These are phyloP conservation scores for Dendrostoma leiphaemia DNA, from an alignment of 2,329 filamentous ascomycete species.

Conservation along the genomic window DNA sequence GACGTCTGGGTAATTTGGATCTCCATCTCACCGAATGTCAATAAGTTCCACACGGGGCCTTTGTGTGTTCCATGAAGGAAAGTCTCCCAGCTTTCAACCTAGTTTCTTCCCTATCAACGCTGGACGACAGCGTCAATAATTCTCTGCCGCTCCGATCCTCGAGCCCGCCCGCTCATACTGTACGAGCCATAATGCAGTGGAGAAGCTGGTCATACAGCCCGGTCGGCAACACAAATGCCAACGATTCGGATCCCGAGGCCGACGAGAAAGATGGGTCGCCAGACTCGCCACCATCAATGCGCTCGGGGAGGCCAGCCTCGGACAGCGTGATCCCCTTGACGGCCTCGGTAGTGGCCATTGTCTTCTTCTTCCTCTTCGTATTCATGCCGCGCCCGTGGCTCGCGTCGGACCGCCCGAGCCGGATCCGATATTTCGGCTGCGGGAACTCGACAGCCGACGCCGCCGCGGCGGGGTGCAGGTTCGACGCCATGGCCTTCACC, in stretches of 20 bases:
- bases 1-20: conserved; percentile 3
- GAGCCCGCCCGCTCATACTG: neutral
- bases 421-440: neutral
- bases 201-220: conserved; percentile 8
- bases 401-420: neutral
- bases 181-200: conserved; percentile 3
- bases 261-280: neutral
- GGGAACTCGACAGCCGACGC: conserved; percentile 11
- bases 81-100: neutral
- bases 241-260: conserved; percentile 1
- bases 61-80: no score
- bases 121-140: no score
- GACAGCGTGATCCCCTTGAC: neutral
- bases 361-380: conserved; percentile 3
- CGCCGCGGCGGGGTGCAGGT: conserved; percentile 6
- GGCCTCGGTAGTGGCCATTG: neutral
- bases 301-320: neutral
- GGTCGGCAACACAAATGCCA: neutral
- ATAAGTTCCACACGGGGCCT: neutral
- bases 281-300: neutral
- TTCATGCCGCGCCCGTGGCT: conserved; percentile 12
- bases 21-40: neutral
- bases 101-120: no score
- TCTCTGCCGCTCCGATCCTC: neutral
- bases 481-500: conserved; percentile 10